Conservation (phyloP, 768 basidiomycete species). For the Calocybe gangraenosa region DNA sequence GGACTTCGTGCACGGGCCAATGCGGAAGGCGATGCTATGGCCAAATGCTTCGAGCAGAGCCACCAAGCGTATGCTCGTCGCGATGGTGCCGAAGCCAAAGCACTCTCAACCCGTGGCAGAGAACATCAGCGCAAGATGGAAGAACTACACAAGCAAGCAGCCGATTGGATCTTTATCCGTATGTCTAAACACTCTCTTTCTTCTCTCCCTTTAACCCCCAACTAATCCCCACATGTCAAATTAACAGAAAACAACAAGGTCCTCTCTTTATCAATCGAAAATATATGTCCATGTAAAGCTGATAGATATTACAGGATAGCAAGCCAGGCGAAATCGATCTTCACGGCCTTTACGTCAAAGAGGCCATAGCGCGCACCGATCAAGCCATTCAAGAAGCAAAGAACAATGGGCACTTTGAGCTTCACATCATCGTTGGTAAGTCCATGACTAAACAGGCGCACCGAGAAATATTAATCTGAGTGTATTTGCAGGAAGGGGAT, state of each 20-base stretch:
- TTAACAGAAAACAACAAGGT: conserved; percentile 73
- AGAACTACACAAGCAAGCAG: conserved; percentile 72
- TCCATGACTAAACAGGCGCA: conserved; percentile 7
- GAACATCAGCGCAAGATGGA: conserved; percentile 76
- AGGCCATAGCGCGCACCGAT: conserved; percentile 78
- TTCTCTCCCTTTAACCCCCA: conserved; percentile 5
- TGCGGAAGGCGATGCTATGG: conserved; percentile 78
- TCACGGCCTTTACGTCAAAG: conserved; percentile 92
- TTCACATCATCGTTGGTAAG: conserved; percentile 84
- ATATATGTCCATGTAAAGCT: too few species aligned
- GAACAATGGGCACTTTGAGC: conserved; percentile 51
- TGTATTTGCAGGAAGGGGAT: conserved; percentile 63
- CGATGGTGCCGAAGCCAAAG: conserved; percentile 78
- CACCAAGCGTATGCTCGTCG: conserved; percentile 71
- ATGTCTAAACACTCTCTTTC: conserved; percentile 17
- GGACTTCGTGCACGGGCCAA: conserved; percentile 72
- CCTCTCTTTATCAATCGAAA: neutral
- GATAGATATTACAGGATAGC: conserved; percentile 42
- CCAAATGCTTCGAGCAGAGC: conserved; percentile 60
- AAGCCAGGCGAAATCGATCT: conserved; percentile 77
- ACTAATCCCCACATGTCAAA: conserved; percentile 1
- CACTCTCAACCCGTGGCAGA: conserved; percentile 78
- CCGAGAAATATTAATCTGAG: too few species aligned
- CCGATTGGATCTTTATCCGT: conserved; percentile 86
- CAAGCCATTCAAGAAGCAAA: conserved; percentile 65